Evolutionary conservation across 148 eudicot genomes (phyloP).

Genomic region (Rhododendron ferrugineum): DNA sequence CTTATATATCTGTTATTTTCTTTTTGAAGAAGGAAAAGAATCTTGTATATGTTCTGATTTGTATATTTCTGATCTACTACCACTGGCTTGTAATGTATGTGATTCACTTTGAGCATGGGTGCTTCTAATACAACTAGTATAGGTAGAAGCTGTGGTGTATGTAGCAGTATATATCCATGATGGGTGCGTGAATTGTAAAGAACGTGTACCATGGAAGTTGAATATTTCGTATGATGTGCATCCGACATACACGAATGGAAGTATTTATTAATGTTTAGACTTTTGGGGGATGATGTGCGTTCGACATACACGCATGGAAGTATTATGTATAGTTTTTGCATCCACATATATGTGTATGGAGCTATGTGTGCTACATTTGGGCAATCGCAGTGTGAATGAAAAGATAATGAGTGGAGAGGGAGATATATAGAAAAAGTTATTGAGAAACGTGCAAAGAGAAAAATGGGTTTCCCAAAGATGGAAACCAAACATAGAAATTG

Average conservation of each 20-base stretch:
- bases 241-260: background rate
- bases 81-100: background rate
- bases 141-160: background rate
- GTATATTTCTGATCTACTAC: background rate
- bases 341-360: background rate
- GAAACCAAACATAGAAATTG: background rate
- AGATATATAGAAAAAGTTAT: too few relatives aligned
- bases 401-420: background rate
- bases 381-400: background rate
- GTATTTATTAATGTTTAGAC: background rate
- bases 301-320: background rate
- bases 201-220: background rate
- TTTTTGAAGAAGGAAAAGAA: background rate
- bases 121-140: too few relatives aligned
- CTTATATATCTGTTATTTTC: background rate
- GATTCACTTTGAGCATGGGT: background rate
- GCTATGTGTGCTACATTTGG: background rate
- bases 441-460: too few relatives aligned
- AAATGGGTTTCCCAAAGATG: too few relatives aligned
- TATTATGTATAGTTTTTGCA: background rate
- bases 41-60: background rate
- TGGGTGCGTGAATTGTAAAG: background rate
- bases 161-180: background rate
- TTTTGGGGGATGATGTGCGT: background rate
- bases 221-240: background rate